phyloP scores from a whole-genome alignment of 169 alveolate genomes.

The Eimeria necatrix region DNA sequence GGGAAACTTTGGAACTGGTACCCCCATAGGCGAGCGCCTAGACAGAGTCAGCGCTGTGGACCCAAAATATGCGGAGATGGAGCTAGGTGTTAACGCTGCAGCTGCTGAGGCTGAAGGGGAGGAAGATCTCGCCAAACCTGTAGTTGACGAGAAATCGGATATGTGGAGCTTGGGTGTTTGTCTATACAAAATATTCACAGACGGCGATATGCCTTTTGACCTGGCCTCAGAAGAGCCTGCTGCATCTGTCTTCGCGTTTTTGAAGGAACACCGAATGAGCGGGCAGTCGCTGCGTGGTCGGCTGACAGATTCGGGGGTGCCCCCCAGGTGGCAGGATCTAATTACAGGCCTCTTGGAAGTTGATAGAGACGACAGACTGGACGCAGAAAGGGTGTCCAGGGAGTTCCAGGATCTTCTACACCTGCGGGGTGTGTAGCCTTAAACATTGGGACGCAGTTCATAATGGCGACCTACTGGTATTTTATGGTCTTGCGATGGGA shows the following conservation, averaged over 20 bases:
- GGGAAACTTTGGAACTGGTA: not conserved
- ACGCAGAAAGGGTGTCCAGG: not conserved
- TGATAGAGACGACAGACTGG: not conserved
- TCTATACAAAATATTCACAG: not conserved
- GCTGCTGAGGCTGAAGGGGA: not conserved
- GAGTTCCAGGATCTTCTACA: no score
- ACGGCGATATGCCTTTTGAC: not conserved
- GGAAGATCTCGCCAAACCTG: not conserved
- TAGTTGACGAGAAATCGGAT: not conserved
- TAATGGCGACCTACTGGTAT: no score
- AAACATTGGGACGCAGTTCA: no score
- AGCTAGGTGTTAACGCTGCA: not conserved
- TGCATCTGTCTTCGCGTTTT: not conserved
- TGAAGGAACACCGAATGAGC: not conserved
- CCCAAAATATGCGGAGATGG: not conserved
- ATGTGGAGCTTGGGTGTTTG: conserved; percentile 11
- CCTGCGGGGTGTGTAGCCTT: no score
- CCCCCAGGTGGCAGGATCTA: not conserved
- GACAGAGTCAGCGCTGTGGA: not conserved
- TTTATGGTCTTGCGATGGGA: no score
- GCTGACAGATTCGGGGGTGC: not conserved
- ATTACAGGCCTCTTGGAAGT: not conserved
- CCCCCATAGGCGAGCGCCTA: not conserved
- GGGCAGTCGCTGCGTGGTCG: not conserved
- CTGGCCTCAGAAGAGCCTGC: not conserved